phyloP scores from a whole-genome alignment of 2,329 filamentous ascomycete species.

The Torrubiellomyces zombiae region DNA sequence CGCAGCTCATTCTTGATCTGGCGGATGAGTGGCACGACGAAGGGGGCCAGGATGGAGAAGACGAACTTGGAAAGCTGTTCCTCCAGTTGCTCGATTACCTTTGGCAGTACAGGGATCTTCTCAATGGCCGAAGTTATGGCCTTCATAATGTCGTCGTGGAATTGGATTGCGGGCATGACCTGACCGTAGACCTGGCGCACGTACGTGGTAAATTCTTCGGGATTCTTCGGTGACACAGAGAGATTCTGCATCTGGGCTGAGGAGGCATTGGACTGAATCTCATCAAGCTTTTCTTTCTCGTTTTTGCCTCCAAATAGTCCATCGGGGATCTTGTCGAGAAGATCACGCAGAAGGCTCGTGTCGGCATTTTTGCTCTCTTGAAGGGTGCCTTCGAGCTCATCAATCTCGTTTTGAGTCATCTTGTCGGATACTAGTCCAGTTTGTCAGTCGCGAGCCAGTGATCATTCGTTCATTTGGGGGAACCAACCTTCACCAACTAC shows the following conservation, averaged over 20 bases:
- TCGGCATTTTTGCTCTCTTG: conserved; percentile 45
- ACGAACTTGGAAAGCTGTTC: conserved; percentile 81
- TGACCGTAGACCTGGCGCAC: conserved; percentile 57
- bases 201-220: conserved; percentile 71
- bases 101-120: conserved; percentile 69
- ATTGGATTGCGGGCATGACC: conserved; percentile 79
- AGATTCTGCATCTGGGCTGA: conserved; percentile 61
- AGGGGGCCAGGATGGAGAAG: conserved; percentile 80
- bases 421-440: conserved; percentile 80
- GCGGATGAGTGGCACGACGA: conserved; percentile 67
- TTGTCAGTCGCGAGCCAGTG: too few relatives aligned
- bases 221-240: conserved; percentile 57
- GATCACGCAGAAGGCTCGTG: conserved; percentile 58
- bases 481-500: conserved; percentile 50
- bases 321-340: conserved; percentile 67
- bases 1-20: conserved; percentile 79
- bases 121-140: conserved; percentile 62
- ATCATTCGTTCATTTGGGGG: too few relatives aligned
- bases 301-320: conserved; percentile 64
- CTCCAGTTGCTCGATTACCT: conserved; percentile 72
- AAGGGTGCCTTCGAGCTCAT: conserved; percentile 75
- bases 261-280: conserved; percentile 62
- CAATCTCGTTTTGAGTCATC: conserved; percentile 76
- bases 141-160: conserved; percentile 80
- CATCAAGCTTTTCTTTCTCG: conserved; percentile 57